Evolutionary conservation across 31 red algal species (phyloP).

Genomic region (Porphyra umbilicalis): DNA sequence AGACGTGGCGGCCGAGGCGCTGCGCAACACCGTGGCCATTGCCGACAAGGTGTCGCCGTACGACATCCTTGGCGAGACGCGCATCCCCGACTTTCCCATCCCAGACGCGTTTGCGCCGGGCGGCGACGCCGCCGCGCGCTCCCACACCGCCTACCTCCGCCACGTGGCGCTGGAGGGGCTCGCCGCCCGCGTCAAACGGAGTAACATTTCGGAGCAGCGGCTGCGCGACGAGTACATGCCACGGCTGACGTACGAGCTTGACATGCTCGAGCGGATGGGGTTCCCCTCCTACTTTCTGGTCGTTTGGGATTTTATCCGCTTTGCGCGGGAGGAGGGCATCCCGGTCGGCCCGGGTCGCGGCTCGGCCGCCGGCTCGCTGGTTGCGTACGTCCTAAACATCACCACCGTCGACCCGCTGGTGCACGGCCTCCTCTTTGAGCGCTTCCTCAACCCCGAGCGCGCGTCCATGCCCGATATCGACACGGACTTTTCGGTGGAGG

Average conservation of each 20-base stretch:
- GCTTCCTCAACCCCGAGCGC: slow-evolving; percentile 91
- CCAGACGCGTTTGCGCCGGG: slow-evolving; percentile 12
- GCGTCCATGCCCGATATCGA: slow-evolving; percentile 86
- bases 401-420: slow-evolving; percentile 74
- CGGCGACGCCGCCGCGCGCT: not conserved
- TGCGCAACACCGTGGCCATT: slow-evolving; percentile 52
- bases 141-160: slow-evolving; percentile 25
- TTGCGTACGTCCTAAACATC: slow-evolving; percentile 71
- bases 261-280: slow-evolving; percentile 68
- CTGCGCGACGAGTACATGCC: slow-evolving; percentile 34
- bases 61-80: slow-evolving; percentile 30
- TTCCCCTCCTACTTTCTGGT: slow-evolving; percentile 83
- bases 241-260: slow-evolving; percentile 63
- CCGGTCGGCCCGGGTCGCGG: slow-evolving; percentile 91
- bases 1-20: slow-evolving; percentile 27
- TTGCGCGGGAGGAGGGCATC: slow-evolving; percentile 50
- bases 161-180: slow-evolving; percentile 7
- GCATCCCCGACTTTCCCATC: slow-evolving; percentile 59
- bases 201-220: not conserved
- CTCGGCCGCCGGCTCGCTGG: slow-evolving; percentile 80
- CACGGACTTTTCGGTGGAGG: slow-evolving; percentile 69
- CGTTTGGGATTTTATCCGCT: slow-evolving; percentile 79
- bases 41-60: slow-evolving; percentile 49
- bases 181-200: not conserved
- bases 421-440: slow-evolving; percentile 84